Percentiles rank a stretch among this genome's conserved stretches.
Conservation (phyloP, 2,329 filamentous ascomycete species). For the Aspergillus glaucus region DNA sequence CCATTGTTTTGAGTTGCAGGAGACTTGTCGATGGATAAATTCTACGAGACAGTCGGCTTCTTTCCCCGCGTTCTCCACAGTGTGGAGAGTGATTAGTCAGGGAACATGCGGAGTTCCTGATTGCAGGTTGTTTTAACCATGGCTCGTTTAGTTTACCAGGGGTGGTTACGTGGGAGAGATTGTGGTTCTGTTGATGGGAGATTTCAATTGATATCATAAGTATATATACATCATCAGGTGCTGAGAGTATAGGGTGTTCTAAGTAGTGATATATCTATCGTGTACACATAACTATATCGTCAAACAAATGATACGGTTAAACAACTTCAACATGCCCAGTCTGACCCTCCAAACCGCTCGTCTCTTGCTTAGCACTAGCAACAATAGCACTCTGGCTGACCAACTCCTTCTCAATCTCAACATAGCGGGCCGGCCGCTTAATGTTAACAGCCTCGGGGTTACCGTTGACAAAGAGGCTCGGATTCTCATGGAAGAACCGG, state of each 20-base stretch:
- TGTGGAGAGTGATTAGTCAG: conserved; percentile 19
- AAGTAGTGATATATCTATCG: too few relatives aligned
- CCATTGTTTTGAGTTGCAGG: background rate
- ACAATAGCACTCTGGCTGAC: background rate
- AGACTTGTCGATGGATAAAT: background rate
- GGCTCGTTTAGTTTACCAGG: too few relatives aligned
- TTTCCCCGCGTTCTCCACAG: conserved; percentile 1
- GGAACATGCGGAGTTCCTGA: background rate
- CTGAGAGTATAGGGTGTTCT: too few relatives aligned
- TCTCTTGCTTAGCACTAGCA: too few relatives aligned
- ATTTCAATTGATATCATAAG: too few relatives aligned
- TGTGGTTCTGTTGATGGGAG: too few relatives aligned
- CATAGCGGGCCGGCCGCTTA: conserved; percentile 5
- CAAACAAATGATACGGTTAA: too few relatives aligned
- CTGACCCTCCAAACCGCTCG: too few relatives aligned
- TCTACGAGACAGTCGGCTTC: conserved; percentile 1
- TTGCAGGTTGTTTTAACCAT: conserved; percentile 14
- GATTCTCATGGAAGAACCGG: conserved; percentile 21
- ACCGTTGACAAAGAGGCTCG: conserved; percentile 2
- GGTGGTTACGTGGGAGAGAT: too few relatives aligned
- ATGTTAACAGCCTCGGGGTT: conserved; percentile 6
- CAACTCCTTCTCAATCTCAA: conserved; percentile 8
- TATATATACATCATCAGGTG: too few relatives aligned
- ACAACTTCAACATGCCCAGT: too few relatives aligned
- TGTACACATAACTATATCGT: too few relatives aligned